A percentile compares a stretch with the other conserved stretches of the same genome.
Conservation (phyloP, 495 filamentous ascomycete genomes). For the Neurospora sp. region DNA sequence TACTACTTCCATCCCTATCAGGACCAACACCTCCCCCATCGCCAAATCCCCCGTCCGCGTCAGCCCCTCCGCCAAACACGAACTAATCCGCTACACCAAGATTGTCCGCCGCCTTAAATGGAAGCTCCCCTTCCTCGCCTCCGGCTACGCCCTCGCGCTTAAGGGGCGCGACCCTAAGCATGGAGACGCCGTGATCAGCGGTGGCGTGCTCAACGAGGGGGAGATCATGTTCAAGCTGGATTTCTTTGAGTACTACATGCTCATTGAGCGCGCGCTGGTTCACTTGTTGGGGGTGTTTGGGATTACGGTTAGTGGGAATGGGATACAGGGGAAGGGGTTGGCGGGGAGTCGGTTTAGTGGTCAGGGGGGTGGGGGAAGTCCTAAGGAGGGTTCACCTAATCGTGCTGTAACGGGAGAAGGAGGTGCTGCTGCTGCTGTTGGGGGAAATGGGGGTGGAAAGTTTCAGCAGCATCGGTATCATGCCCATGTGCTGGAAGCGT, state of each 20-base stretch:
- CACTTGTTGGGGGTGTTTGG: slow-evolving; percentile 49
- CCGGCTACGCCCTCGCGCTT: slow-evolving; percentile 41
- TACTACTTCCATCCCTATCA: not conserved
- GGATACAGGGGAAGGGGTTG: not conserved
- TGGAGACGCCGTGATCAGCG: slow-evolving; percentile 4
- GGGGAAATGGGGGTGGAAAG: not conserved
- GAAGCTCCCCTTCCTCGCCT: slow-evolving; percentile 48
- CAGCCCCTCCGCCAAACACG: slow-evolving; percentile 24
- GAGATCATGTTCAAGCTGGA: slow-evolving; percentile 63
- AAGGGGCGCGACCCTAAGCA: slow-evolving; percentile 13
- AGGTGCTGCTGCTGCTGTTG: not conserved
- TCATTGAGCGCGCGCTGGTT: slow-evolving; percentile 53
- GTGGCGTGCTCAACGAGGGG: slow-evolving; percentile 21
- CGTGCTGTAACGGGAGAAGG: not conserved
- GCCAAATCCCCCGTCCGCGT: not conserved
- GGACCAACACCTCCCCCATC: not conserved
- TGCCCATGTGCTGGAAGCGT: slow-evolving; percentile 49
- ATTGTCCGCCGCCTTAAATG: slow-evolving; percentile 48
- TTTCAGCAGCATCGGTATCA: slow-evolving; percentile 44
- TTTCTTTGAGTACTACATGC: slow-evolving; percentile 60
- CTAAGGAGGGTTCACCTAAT: not conserved
- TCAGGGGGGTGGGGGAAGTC: not conserved
- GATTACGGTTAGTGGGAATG: slow-evolving; percentile 30
- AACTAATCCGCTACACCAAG: slow-evolving; percentile 45
- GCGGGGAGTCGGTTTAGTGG: slow-evolving; percentile 2